These are phyloP conservation scores for Pyrenochaeta sp. DNA, from an alignment of 2,329 filamentous ascomycete genomes.

Conservation along the genomic window DNA sequence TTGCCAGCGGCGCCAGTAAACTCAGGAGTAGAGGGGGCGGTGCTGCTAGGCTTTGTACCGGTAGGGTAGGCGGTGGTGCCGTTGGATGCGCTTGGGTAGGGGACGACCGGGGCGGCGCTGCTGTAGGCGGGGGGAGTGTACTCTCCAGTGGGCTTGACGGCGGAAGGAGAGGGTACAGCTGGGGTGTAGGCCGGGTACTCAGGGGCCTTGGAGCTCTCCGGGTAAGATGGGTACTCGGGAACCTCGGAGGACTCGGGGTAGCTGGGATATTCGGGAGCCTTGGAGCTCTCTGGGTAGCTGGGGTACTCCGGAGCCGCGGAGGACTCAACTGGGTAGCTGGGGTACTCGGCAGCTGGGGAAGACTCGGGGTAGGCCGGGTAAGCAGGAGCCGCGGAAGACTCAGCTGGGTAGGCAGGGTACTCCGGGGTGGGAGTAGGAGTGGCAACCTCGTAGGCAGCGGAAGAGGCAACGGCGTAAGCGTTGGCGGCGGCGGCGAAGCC, in stretches of 20 bases:
- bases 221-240: conserved; percentile 43
- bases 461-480: conserved; percentile 22
- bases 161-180: conserved; percentile 13
- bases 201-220: neutral
- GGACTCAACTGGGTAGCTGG: neutral
- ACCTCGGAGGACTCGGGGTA: conserved; percentile 42
- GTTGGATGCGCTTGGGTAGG: too few relatives aligned
- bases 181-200: neutral
- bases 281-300: neutral
- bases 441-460: conserved; percentile 31
- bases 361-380: conserved; percentile 6
- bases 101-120: conserved; percentile 13
- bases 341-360: neutral
- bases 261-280: neutral
- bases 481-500: conserved; percentile 40
- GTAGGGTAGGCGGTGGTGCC: conserved; percentile 31
- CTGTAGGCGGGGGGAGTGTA: conserved; percentile 14
- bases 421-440: conserved; percentile 4
- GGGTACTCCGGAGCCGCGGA: neutral
- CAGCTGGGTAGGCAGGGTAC: conserved; percentile 12
- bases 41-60: conserved; percentile 37
- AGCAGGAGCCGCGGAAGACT: conserved; percentile 4
- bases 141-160: conserved; percentile 25
- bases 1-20: too few relatives aligned
- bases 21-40: conserved; percentile 30